These are phyloP conservation scores for Phaeosphaeria sp. DNA, from an alignment of 2,329 filamentous ascomycete genomes.

Conservation along the genomic window DNA sequence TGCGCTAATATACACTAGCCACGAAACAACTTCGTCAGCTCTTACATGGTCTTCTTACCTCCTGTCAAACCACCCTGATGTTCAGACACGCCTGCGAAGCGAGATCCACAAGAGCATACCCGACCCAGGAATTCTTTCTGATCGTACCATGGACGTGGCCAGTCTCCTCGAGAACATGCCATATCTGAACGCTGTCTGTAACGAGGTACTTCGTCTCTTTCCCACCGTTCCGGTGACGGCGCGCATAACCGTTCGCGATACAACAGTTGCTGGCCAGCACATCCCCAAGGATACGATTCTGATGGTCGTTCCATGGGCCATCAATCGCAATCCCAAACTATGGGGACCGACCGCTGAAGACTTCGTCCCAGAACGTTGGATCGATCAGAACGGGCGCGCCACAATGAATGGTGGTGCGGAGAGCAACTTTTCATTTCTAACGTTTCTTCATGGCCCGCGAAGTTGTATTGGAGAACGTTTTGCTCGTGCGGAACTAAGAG, in stretches of 20 bases:
- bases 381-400: constrained; percentile 47
- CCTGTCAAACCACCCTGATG: constrained; percentile 68
- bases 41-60: constrained; percentile 78
- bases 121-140: constrained; percentile 31
- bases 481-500: constrained; percentile 46
- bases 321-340: constrained; percentile 50
- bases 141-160: constrained; percentile 36
- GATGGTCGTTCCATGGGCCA: constrained; percentile 50
- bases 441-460: constrained; percentile 52
- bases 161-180: constrained; percentile 52
- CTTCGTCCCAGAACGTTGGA: constrained; percentile 56
- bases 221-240: constrained; percentile 47
- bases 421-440: constrained; percentile 51
- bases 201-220: constrained; percentile 50
- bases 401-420: constrained; percentile 49
- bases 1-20: constrained; percentile 44
- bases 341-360: constrained; percentile 52
- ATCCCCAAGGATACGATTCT: constrained; percentile 50
- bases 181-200: constrained; percentile 55
- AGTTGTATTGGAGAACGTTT: constrained; percentile 50
- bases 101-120: constrained; percentile 71
- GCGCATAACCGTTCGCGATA: constrained; percentile 41
- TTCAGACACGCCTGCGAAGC: constrained; percentile 70
- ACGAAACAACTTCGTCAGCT: constrained; percentile 78
- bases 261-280: constrained; percentile 38